Conservation (phyloP, 1,284 basidiomycete genomes). For the Cutaneotrichosporon sp. region DNA sequence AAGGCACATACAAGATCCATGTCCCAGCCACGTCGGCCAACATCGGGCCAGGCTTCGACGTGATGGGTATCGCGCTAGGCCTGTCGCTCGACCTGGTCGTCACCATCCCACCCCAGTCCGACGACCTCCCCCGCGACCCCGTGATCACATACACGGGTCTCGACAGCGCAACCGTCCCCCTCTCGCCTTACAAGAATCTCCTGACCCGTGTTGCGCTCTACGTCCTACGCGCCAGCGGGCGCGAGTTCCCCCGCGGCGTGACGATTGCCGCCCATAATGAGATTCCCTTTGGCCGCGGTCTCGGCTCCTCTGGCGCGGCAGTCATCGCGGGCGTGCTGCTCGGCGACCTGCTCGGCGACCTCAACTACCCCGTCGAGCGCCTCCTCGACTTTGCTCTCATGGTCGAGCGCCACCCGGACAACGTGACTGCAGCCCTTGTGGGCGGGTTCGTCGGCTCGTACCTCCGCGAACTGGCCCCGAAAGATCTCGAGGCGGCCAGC, state of each 20-base stretch:
- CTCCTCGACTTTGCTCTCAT: conserved; percentile 95
- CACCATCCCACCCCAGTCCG: conserved; percentile 44
- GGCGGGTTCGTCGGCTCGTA: conserved; percentile 99
- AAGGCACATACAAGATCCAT: conserved; percentile 57
- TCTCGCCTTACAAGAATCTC: conserved; percentile 94
- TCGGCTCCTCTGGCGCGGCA: conserved; percentile 95
- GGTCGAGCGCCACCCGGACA: conserved; percentile 99
- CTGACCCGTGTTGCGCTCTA: conserved; percentile 98
- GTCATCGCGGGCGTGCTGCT: conserved; percentile 94
- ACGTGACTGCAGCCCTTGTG: conserved; percentile 93
- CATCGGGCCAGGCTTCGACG: conserved; percentile 98
- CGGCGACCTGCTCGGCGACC: conserved; percentile 72
- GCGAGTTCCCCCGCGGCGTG: conserved; percentile 67
- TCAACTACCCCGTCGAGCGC: conserved; percentile 65
- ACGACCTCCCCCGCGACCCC: conserved; percentile 8
- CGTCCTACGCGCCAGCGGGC: conserved; percentile 78
- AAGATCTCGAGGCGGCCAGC: conserved; percentile 70
- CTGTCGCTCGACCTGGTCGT: conserved; percentile 77
- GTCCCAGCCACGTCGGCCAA: conserved; percentile 97
- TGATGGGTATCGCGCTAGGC: conserved; percentile 92
- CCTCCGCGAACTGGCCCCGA: conserved; percentile 71
- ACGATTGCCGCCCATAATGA: conserved; percentile 79
- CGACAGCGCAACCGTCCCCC: conserved; percentile 83
- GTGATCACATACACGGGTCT: conserved; percentile 77
- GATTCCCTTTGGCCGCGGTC: conserved; percentile 94